Evolutionary conservation across 495 filamentous ascomycete species (phyloP).

Genomic region (Penicillium tannophilum): DNA sequence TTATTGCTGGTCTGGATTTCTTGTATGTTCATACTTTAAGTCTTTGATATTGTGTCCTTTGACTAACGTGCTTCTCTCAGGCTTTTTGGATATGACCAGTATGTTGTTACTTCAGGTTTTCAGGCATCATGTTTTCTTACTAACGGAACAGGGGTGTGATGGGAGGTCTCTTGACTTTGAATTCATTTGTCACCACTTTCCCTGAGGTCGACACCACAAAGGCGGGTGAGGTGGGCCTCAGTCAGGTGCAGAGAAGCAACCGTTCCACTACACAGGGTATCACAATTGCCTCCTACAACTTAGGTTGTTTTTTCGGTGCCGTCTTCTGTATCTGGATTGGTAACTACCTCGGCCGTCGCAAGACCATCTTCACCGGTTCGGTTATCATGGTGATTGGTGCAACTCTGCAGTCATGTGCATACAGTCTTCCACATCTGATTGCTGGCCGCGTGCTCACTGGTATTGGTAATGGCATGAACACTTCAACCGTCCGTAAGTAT

Average conservation of each 20-base stretch:
- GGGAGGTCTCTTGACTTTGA: slow-evolving; percentile 56
- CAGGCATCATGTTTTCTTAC: slow-evolving; percentile 14
- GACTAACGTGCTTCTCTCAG: slow-evolving; percentile 18
- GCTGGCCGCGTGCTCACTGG: slow-evolving; percentile 67
- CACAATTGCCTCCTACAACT: slow-evolving; percentile 64
- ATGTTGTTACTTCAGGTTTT: slow-evolving; percentile 2
- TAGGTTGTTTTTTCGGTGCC: slow-evolving; percentile 73
- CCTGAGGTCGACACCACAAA: slow-evolving; percentile 53
- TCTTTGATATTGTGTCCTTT: background rate
- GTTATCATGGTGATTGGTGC: slow-evolving; percentile 72
- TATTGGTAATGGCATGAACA: slow-evolving; percentile 62
- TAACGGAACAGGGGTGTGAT: slow-evolving; percentile 47
- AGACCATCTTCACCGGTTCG: slow-evolving; percentile 70
- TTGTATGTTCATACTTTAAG: slow-evolving; percentile 35
- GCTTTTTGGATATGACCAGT: slow-evolving; percentile 43
- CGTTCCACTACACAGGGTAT: slow-evolving; percentile 60
- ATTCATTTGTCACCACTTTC: slow-evolving; percentile 50
- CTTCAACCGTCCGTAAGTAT: slow-evolving; percentile 42
- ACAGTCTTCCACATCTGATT: slow-evolving; percentile 60
- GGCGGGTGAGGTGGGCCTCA: slow-evolving; percentile 26
- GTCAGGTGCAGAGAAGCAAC: slow-evolving; percentile 28
- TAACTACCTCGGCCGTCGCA: slow-evolving; percentile 68
- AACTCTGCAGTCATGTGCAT: slow-evolving; percentile 64
- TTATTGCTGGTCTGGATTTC: slow-evolving; percentile 71
- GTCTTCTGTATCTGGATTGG: slow-evolving; percentile 69